These are phyloP conservation scores for Aureococcus anophagefferens DNA, from an alignment of 108 stramenopile genomes.

Conservation along the genomic window DNA sequence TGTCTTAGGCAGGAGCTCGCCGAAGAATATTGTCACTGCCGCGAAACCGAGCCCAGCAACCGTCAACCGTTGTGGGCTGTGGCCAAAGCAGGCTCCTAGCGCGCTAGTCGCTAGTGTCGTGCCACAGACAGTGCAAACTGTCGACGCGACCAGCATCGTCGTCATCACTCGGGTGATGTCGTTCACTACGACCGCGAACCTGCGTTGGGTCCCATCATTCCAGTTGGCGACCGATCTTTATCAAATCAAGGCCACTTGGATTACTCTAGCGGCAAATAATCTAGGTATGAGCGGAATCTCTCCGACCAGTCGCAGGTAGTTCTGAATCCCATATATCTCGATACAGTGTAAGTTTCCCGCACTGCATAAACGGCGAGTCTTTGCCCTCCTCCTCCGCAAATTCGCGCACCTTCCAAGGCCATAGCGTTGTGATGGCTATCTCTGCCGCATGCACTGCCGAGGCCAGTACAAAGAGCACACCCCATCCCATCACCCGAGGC, in stretches of 20 bases:
- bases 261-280: too few species aligned
- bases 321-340: too few species aligned
- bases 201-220: too few species aligned
- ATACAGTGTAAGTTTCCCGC: too few species aligned
- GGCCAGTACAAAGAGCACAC: too few species aligned
- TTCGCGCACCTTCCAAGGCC: conserved; percentile 91
- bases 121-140: background rate
- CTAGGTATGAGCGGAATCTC: too few species aligned
- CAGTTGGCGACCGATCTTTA: too few species aligned
- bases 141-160: background rate
- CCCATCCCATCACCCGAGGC: too few species aligned
- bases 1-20: conserved; percentile 85
- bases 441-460: conserved; percentile 72
- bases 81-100: background rate
- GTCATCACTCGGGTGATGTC: background rate
- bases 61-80: background rate
- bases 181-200: background rate
- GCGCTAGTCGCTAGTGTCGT: background rate
- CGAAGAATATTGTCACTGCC: conserved; percentile 80
- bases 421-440: conserved; percentile 93
- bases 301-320: too few species aligned
- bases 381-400: conserved; percentile 81
- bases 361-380: too few species aligned
- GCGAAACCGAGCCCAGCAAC: conserved; percentile 34
- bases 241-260: too few species aligned